Conservation (phyloP, 441 rosid species). For the Euphorbia schlechtendalii region DNA sequence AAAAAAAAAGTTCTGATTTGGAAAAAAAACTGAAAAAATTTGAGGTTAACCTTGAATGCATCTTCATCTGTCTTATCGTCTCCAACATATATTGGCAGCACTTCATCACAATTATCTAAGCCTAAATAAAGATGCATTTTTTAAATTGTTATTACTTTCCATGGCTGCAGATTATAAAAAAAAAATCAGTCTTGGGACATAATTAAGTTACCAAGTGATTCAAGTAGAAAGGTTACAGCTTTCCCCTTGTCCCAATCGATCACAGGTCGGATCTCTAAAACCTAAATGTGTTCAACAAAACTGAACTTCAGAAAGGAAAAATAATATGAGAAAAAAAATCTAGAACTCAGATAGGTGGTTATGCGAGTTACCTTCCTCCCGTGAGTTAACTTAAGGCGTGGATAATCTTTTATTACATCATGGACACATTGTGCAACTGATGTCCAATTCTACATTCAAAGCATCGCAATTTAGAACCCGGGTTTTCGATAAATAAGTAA, state of each 20-base stretch:
- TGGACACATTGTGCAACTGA: constrained; percentile 53
- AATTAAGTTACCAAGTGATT: constrained; percentile 62
- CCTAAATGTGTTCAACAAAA: constrained; percentile 28
- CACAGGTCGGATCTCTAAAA: constrained; percentile 87
- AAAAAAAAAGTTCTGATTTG: too few relatives aligned
- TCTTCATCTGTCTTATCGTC: constrained; percentile 98
- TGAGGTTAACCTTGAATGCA: constrained; percentile 63
- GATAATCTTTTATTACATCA: constrained; percentile 52
- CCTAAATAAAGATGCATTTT: constrained; percentile 50
- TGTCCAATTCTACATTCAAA: constrained; percentile 55
- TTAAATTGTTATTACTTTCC: background rate
- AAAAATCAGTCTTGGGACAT: background rate
- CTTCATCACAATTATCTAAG: constrained; percentile 58
- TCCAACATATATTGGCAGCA: constrained; percentile 91
- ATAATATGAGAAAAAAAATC: background rate
- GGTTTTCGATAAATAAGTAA: background rate
- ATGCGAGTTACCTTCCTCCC: constrained; percentile 78
- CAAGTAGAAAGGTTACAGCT: constrained; percentile 83
- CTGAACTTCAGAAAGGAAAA: constrained; percentile 3
- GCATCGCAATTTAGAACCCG: constrained; percentile 6
- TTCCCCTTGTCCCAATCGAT: constrained; percentile 98
- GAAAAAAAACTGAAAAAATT: too few relatives aligned
- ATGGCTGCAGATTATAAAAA: background rate
- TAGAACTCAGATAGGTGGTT: background rate
- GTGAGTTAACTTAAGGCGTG: constrained; percentile 65